Base-by-base conservation (phyloP, 352 stramenopile species). In the Elongisporangium undulatum region DNA sequence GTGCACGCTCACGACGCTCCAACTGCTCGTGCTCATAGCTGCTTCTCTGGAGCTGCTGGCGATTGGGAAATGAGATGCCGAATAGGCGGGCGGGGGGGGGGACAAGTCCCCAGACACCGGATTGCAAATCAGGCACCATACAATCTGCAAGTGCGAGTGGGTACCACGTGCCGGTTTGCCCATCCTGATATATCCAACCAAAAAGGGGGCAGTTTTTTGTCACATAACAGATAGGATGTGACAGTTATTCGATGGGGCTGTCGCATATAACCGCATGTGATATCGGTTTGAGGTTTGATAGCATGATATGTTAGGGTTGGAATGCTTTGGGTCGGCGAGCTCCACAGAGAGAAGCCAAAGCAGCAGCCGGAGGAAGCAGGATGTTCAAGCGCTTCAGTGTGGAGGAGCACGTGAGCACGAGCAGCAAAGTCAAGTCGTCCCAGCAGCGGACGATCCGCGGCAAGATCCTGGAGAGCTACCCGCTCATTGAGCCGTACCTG, bases 371-470 rank as follows among this genome's bases (percentile, higher is more conserved):
- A 9, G 45, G 13, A 59, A 26, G 15, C 59, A 58, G 26, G 12
- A 95, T 99, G 94, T 99, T 98, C 74, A 98, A 98, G 82, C 90
- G 85, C 63, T 99, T 99, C 67, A 94, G 89, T 39, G 78, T 94
- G 55, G 88, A 92, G 9, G 92, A 98, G 66, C 91, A 98, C 78
- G 81, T 99, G 64, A 98, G 90, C 52, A 89, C 77, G 48, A 98
- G 93, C 69, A 98, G 95, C 67, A 97, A 99, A 79, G 89, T 99
- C 53, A 99, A 99, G 79, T 95, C 93, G 39, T 99, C 94, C 56
- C 94, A 98, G 52, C 96, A 99, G 81, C 89, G 97, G 29, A 90
- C 83, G 49, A 98, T 99, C 66, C 96, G 97, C 64, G 76, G 80
- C 49, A 94, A 96, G 71, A 94, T 99, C 58, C 58, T 96, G 26